A percentile compares a stretch with the other conserved stretches of the same genome.
These are phyloP conservation scores for Phytophthora sojae DNA, from an alignment of 352 stramenopile species.

Conservation along the genomic window DNA sequence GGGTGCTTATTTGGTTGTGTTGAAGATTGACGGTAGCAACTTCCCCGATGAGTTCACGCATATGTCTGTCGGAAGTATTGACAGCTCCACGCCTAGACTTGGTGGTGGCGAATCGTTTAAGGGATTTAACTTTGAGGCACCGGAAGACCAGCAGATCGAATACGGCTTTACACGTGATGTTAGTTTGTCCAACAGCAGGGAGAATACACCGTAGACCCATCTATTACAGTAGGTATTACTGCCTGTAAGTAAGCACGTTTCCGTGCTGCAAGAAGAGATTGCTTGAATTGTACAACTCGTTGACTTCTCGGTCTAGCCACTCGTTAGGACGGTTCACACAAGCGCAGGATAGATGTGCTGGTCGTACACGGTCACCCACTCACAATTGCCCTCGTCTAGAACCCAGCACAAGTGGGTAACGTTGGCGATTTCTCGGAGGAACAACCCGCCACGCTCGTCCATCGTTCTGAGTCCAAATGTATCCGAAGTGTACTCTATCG, in stretches of 20 bases:
- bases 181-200: slow-evolving; percentile 1
- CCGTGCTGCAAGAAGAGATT: slow-evolving; percentile 6
- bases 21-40: slow-evolving; percentile 62
- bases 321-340: slow-evolving; percentile 4
- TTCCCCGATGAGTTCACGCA: slow-evolving; percentile 90
- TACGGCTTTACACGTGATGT: slow-evolving; percentile 64
- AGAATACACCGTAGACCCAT: not conserved
- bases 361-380: slow-evolving; percentile 52
- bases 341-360: slow-evolving; percentile 43
- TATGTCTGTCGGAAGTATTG: slow-evolving; percentile 56
- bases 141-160: slow-evolving; percentile 54
- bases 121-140: slow-evolving; percentile 88
- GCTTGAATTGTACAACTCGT: slow-evolving; percentile 5
- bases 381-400: slow-evolving; percentile 36
- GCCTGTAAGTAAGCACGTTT: not conserved
- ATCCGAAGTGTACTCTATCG: slow-evolving; percentile 41
- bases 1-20: not conserved
- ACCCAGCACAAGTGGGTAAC: slow-evolving; percentile 49
- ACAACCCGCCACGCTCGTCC: slow-evolving; percentile 41
- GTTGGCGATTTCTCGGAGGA: slow-evolving; percentile 29
- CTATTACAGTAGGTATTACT: no score
- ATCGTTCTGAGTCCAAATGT: slow-evolving; percentile 49
- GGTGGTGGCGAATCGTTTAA: slow-evolving; percentile 72
- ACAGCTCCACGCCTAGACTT: slow-evolving; percentile 26
- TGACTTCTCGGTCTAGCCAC: slow-evolving; percentile 4